Conservation (phyloP, 2,329 filamentous ascomycete genomes). For the Dactylellina haptotyla region DNA sequence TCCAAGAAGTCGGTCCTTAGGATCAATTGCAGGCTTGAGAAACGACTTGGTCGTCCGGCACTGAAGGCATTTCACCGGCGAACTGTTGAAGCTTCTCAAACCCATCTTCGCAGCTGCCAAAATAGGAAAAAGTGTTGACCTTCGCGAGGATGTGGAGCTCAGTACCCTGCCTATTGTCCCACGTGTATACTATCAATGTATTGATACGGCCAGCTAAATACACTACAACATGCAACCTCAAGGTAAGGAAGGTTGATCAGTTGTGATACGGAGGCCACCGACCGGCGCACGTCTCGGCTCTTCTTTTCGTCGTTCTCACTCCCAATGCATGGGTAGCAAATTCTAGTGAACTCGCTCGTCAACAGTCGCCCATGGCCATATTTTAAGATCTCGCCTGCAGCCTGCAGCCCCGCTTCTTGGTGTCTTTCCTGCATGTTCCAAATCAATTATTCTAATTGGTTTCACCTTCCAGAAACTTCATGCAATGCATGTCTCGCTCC, state of each 20-base stretch:
- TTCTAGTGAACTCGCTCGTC: not conserved
- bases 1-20: not conserved
- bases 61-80: too few species aligned
- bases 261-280: constrained; percentile 17
- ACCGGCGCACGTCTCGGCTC: not conserved
- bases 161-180: constrained; percentile 12
- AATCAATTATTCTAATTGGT: constrained; percentile 1
- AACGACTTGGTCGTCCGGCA: too few species aligned
- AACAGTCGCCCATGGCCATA: too few species aligned
- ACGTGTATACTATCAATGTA: constrained; percentile 21
- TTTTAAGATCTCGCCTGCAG: not conserved
- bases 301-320: too few species aligned
- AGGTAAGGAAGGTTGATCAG: not conserved
- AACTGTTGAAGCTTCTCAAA: not conserved
- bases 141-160: not conserved
- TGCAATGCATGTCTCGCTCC: constrained; percentile 47
- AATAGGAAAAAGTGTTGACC: constrained; percentile 39
- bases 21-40: too few species aligned
- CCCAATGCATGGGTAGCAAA: not conserved
- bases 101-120: constrained; percentile 17
- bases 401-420: constrained; percentile 8
- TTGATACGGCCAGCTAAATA: constrained; percentile 1
- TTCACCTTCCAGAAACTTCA: constrained; percentile 19
- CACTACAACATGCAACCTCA: not conserved
- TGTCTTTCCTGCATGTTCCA: constrained; percentile 13